These are phyloP conservation scores for Phoenix roebelenii DNA, from an alignment of 176 grass and related monocot genomes.

Conservation along the genomic window DNA sequence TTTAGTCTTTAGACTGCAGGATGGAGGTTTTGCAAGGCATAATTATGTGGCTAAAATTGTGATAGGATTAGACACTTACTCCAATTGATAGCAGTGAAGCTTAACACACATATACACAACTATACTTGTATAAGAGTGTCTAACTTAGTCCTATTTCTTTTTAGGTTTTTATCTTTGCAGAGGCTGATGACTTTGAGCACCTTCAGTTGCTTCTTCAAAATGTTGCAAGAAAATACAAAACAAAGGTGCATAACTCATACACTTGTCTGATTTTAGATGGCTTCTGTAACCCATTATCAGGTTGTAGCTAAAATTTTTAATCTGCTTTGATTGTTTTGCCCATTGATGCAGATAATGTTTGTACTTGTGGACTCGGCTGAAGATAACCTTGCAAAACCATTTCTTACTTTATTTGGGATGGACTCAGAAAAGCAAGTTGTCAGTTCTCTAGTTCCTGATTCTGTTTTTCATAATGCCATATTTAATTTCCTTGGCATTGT, in stretches of 20 bases:
- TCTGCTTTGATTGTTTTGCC: neutral
- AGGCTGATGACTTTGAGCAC: constrained; percentile 71
- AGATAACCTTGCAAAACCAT: constrained; percentile 96
- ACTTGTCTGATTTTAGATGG: too few species aligned
- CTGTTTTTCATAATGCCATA: neutral
- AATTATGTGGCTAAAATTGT: too few species aligned
- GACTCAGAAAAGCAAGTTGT: constrained; percentile 72
- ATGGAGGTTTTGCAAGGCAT: too few species aligned
- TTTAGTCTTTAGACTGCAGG: too few species aligned
- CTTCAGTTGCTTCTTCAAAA: constrained; percentile 55
- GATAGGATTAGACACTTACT: too few species aligned
- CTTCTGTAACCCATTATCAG: too few species aligned
- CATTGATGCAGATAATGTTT: constrained; percentile 76
- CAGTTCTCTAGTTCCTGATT: constrained; percentile 18
- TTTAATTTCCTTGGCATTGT: neutral
- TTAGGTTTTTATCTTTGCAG: constrained; percentile 74
- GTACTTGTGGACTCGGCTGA: constrained; percentile 79
- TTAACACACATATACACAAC: constrained; percentile 1
- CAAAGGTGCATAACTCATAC: constrained; percentile 42
- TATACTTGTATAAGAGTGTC: constrained; percentile 18
- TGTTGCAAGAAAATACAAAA: constrained; percentile 70
- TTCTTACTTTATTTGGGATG: constrained; percentile 69
- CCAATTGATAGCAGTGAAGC: too few species aligned
- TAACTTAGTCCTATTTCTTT: constrained; percentile 22
- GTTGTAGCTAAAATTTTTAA: too few species aligned